Evolutionary conservation across 129 eudicot species (phyloP).

Genomic region (Saposhnikovia divaricata): DNA sequence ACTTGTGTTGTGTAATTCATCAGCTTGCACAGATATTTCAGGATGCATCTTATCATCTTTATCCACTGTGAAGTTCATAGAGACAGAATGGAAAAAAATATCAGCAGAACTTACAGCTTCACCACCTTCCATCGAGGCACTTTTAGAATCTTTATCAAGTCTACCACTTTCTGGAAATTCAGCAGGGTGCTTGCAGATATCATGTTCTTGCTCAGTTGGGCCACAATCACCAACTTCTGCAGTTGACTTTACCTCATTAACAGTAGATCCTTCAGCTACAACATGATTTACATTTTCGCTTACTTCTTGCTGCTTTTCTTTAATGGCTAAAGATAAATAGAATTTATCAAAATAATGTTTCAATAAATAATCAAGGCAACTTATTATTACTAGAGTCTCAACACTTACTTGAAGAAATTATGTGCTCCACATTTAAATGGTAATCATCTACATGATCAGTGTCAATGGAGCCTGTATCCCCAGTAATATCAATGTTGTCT

Average conservation of each 20-base stretch:
- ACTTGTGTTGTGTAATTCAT: neutral
- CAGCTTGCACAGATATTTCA: constrained; percentile 1
- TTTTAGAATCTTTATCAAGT: neutral
- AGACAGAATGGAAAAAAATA: neutral
- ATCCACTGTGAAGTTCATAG: neutral
- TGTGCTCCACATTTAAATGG: neutral
- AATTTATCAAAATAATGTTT: neutral
- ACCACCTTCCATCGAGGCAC: neutral
- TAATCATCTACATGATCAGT: neutral
- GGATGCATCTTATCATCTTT: neutral
- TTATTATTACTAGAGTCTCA: too few relatives aligned
- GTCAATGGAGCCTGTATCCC: neutral
- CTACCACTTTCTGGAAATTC: constrained; percentile 10
- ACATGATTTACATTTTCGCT: neutral
- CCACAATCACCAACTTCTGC: constrained; percentile 11
- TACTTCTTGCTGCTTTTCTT: neutral
- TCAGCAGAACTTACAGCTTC: neutral
- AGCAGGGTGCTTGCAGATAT: constrained; percentile 14
- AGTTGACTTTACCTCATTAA: constrained; percentile 9
- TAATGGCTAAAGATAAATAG: neutral
- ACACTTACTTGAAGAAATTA: neutral
- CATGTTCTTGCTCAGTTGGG: constrained; percentile 5
- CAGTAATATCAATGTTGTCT: neutral
- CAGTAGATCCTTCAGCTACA: constrained; percentile 11
- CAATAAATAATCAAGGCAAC: neutral